These are phyloP conservation scores for Pholiota molesta DNA, from an alignment of 768 basidiomycete genomes.

Conservation along the genomic window DNA sequence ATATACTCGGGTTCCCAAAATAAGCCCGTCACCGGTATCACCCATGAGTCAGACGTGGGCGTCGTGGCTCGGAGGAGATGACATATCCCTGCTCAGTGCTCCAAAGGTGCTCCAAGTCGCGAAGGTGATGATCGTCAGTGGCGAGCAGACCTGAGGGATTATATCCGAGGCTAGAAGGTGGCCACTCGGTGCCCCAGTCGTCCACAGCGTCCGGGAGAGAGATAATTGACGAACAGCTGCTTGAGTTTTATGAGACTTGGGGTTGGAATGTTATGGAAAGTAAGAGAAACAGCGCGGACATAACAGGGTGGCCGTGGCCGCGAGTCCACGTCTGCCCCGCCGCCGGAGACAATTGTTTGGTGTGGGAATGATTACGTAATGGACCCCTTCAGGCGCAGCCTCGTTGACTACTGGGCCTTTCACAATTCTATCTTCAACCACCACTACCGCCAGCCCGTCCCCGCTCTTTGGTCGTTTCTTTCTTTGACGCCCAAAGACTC, in stretches of 20 bases:
- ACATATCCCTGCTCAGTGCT: background rate
- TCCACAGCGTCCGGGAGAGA: background rate
- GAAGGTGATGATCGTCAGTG: no score
- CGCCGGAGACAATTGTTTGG: background rate
- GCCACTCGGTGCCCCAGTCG: background rate
- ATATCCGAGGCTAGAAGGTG: background rate
- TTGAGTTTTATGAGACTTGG: background rate
- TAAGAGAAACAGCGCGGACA: conserved; percentile 3
- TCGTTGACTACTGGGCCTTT: conserved; percentile 7
- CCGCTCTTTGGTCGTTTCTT: background rate
- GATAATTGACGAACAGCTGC: background rate
- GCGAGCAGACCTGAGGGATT: background rate
- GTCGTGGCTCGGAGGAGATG: background rate
- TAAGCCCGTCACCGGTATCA: background rate
- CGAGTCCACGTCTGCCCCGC: conserved; percentile 8
- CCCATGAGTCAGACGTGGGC: background rate
- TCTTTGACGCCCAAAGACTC: background rate
- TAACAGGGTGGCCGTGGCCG: background rate
- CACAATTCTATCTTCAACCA: conserved; percentile 8
- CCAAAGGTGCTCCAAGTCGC: background rate
- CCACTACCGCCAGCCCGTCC: conserved; percentile 1
- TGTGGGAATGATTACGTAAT: conserved; percentile 17
- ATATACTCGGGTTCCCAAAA: background rate
- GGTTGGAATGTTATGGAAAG: conserved; percentile 1
- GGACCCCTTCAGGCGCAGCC: conserved; percentile 7